Evolutionary conservation across 805 yeast species (phyloP).

Genomic region (Sporopachydermia lactativora): DNA sequence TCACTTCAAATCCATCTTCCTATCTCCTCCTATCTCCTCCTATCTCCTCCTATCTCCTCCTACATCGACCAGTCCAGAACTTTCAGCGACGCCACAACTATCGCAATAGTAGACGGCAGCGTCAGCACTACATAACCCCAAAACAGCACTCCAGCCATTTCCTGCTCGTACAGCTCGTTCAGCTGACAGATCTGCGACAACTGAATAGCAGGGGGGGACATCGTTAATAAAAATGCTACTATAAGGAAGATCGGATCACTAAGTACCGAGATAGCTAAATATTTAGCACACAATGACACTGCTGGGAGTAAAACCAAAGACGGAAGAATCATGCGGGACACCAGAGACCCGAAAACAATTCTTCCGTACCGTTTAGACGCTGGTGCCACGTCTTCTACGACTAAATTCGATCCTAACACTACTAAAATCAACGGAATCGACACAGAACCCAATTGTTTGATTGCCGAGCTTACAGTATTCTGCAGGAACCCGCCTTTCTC

Average conservation of each 20-base stretch:
- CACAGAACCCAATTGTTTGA: conserved; percentile 38
- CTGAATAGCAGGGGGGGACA: conserved; percentile 58
- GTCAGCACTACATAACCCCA: conserved; percentile 55
- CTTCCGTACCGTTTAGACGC: conserved; percentile 29
- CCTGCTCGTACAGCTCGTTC: conserved; percentile 44
- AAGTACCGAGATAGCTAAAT: conserved; percentile 29
- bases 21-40: too few relatives aligned
- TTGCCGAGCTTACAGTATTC: conserved; percentile 37
- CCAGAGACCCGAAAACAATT: conserved; percentile 36
- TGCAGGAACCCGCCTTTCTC: conserved; percentile 30
- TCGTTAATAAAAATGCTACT: conserved; percentile 42
- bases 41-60: not conserved
- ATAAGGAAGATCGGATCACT: conserved; percentile 47
- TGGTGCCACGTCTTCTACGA: conserved; percentile 35
- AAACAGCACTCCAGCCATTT: conserved; percentile 51
- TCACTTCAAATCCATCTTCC: too few relatives aligned
- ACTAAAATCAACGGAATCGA: conserved; percentile 49
- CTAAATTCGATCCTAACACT: conserved; percentile 46
- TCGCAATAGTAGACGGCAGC: conserved; percentile 41
- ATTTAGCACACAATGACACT: conserved; percentile 38
- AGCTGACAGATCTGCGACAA: conserved; percentile 50
- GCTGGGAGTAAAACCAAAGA: conserved; percentile 37
- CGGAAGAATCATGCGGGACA: conserved; percentile 50
- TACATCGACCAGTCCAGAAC: conserved; percentile 35
- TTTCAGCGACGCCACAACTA: conserved; percentile 38